phyloP scores from a whole-genome alignment of 2,329 filamentous ascomycete genomes.

The Westerdykella aurantiaca region DNA sequence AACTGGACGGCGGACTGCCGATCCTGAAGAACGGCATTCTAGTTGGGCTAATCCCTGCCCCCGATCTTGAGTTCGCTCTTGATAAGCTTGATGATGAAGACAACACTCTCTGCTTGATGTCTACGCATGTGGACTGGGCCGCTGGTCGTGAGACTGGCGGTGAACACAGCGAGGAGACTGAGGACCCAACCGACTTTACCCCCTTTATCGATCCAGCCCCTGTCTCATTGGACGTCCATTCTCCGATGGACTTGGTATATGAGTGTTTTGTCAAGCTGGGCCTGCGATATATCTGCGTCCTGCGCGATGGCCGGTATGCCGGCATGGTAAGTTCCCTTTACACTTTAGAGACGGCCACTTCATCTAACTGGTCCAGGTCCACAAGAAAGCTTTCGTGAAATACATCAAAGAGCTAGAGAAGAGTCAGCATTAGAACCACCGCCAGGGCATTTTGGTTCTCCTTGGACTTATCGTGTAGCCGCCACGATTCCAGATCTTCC shows the following conservation, averaged over 20 bases:
- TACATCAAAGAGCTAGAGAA: slow-evolving; percentile 82
- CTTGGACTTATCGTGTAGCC: too few species aligned
- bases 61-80: slow-evolving; percentile 87
- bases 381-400: slow-evolving; percentile 96
- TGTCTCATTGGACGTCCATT: slow-evolving; percentile 78
- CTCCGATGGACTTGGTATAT: slow-evolving; percentile 90
- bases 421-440: slow-evolving; percentile 21
- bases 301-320: slow-evolving; percentile 76
- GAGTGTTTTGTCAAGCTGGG: slow-evolving; percentile 95
- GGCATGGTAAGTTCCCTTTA: slow-evolving; percentile 63
- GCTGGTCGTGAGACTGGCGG: slow-evolving; percentile 47
- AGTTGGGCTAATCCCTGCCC: slow-evolving; percentile 86
- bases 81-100: slow-evolving; percentile 76
- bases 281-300: slow-evolving; percentile 83
- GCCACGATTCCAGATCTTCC: too few species aligned
- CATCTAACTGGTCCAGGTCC: slow-evolving; percentile 51
- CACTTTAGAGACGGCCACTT: not conserved
- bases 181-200: slow-evolving; percentile 77
- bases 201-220: slow-evolving; percentile 88
- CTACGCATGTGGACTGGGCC: slow-evolving; percentile 49
- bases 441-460: not conserved
- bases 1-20: slow-evolving; percentile 86
- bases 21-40: slow-evolving; percentile 74
- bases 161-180: slow-evolving; percentile 49
- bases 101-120: slow-evolving; percentile 75